Base-by-base conservation (phyloP, 257 asterid genomes). In the Jacaranda mimosifolia region DNA sequence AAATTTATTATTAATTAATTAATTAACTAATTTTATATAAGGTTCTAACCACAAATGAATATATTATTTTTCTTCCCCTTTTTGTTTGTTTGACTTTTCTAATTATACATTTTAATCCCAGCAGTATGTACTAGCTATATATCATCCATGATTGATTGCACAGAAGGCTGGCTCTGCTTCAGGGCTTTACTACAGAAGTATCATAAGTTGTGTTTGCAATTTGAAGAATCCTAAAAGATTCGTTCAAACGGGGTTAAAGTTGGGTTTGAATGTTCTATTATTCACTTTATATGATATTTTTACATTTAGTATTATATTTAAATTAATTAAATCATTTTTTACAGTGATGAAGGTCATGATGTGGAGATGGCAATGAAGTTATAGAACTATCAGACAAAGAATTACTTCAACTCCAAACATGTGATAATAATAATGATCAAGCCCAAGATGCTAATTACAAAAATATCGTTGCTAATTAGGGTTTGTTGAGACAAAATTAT, bases 81-180 rank as follows among this genome's bases (percentile, higher is more conserved):
- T 77, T 14, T 46, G 4, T 49, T 53, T 52, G 11, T 75, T 63
- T 85, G 40, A 62, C 83, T 75, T 77, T 80, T 80, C 80, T 71
- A 26, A 26, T 76, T 69, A 70, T 70, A 42, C 46, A 9, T 42
- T 42, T 5, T 79, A 79, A 62, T 77, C 81, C 79, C 86, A 77
- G 46, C 32, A 26, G 32, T 26, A 26, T 26, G 32, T 42, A 42
- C 88, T 82, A 81, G 71, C 82, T 17, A 19, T 19, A 52, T 82
- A 82, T 78, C 83, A 86, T 79, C 88, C 88, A 85, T 84, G 83
- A 71, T 86, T 84, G 89, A 86, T 81, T 81, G 80, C 83, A 76
- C 58, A 38, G 68, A 88, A 78, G 78, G 84, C 84, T 84, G 92
- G 74, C 84, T 78, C 72, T 80, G 82, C 76, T 72, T 78, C 90